Evolutionary conservation across 768 basidiomycete species (phyloP).

Genomic region (Neoboletus subvelutipes): DNA sequence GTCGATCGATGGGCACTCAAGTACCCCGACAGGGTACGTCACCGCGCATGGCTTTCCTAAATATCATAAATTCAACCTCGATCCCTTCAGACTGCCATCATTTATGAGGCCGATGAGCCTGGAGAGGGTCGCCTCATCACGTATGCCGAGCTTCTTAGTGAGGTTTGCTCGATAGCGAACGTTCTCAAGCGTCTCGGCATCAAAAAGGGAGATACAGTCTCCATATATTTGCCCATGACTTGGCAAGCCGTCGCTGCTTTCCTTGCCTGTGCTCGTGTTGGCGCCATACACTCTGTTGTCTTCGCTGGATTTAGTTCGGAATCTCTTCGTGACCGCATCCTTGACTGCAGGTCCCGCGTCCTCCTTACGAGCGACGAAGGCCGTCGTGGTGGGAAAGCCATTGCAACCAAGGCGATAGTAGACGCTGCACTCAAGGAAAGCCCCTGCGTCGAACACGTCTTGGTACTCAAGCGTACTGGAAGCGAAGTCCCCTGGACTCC

Average conservation of each 20-base stretch:
- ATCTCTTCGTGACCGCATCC: conserved; percentile 86
- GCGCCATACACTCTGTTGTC: conserved; percentile 94
- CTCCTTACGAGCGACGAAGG: conserved; percentile 97
- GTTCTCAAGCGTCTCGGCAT: conserved; percentile 87
- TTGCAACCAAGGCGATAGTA: conserved; percentile 92
- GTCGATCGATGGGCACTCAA: conserved; percentile 95
- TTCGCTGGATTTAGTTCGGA: conserved; percentile 98
- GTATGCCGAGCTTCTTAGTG: conserved; percentile 83
- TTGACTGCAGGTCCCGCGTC: conserved; percentile 87
- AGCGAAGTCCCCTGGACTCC: conserved; percentile 75
- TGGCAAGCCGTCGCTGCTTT: conserved; percentile 97
- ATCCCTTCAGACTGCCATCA: conserved; percentile 75
- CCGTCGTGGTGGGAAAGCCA: conserved; percentile 87
- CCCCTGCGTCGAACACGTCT: conserved; percentile 83
- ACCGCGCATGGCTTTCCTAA: not conserved
- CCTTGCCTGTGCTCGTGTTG: conserved; percentile 96
- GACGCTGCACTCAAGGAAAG: conserved; percentile 87
- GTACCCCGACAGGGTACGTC: conserved; percentile 71
- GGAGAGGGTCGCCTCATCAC: conserved; percentile 72
- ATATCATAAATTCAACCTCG: not conserved
- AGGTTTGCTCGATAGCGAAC: conserved; percentile 88
- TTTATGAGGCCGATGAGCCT: conserved; percentile 98
- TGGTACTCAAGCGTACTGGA: conserved; percentile 89
- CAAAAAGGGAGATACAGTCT: conserved; percentile 93
- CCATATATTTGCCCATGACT: conserved; percentile 91